phyloP scores from a whole-genome alignment of 2,329 filamentous ascomycete species.

The Aspergillus bombycis region DNA sequence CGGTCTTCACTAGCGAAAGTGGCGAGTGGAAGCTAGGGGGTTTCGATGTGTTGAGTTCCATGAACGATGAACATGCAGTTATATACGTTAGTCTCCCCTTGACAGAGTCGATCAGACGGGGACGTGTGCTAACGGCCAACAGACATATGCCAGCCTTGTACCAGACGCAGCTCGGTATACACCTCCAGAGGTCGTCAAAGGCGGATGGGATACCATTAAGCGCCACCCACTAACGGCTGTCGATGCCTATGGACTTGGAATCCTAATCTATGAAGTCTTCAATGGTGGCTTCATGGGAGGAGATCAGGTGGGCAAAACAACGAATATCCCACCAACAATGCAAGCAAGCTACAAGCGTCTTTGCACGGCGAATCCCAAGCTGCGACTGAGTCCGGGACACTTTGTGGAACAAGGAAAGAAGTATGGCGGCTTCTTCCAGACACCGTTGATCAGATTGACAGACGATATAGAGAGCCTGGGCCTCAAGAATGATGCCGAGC shows the following conservation, averaged over 20 bases:
- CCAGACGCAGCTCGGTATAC: constrained; percentile 84
- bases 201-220: constrained; percentile 91
- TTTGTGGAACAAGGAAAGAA: constrained; percentile 90
- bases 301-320: constrained; percentile 83
- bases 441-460: constrained; percentile 85
- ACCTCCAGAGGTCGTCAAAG: constrained; percentile 81
- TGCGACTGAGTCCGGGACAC: constrained; percentile 77
- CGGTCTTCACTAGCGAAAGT: constrained; percentile 91
- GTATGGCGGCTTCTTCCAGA: constrained; percentile 86
- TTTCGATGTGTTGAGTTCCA: constrained; percentile 89
- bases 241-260: constrained; percentile 85
- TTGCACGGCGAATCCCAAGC: constrained; percentile 85
- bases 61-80: constrained; percentile 93
- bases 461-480: constrained; percentile 92
- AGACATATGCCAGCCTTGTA: constrained; percentile 85
- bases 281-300: constrained; percentile 77
- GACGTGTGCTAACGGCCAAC: constrained; percentile 12
- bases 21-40: constrained; percentile 97
- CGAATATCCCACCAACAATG: constrained; percentile 84
- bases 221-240: constrained; percentile 77
- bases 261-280: constrained; percentile 86
- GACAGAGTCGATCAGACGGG: background rate
- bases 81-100: constrained; percentile 67
- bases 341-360: constrained; percentile 89
- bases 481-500: constrained; percentile 80